Evolutionary conservation across 192 early-diverging fungal genomes (phyloP), one percentile per base, ranked within the genome.

Genomic region (Umbelopsis vinacea): DNA sequence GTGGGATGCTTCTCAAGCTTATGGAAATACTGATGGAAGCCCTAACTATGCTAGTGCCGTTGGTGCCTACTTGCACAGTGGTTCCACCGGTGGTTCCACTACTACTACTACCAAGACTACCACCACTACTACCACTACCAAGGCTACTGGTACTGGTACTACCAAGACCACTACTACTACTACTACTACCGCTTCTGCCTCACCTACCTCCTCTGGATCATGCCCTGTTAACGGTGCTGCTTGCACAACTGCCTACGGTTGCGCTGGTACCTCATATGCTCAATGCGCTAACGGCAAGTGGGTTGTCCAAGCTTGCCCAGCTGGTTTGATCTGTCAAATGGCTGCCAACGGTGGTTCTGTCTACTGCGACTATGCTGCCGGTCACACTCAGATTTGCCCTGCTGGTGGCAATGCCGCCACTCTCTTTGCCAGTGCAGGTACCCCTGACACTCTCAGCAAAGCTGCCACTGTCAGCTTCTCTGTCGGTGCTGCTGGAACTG

Each of bases 1-100:
- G 66, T 93, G 67, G 72, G 75, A 93, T 75, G 85, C 86, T 0
- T 91, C 89, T 26, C 89, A 91, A 71, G 77, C 89, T 1, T 87
- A 86, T 54, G 73, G 43, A 12, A 90, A 90, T 66, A 53, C 76
- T n/a, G 83, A 78, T 21, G 63, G 69, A 43, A 70, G 52, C 21
- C 74, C 68, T 50, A 73, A 70, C 23, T 76, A 74, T 68, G 79
- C 79, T 45, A 14, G 14, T 14, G 72, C 71, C 37, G 43, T 79
- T 22, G 70, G 60, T 47, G 17, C 52, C 15, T 66, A 53, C 68
- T 23, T 75, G 22, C 45, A 75, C 46, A 50, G 23, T 29, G 53
- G 74, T 2, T 26, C 66, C 12, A 53, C 68, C 12, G 53, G 55
- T 29, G n/a, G 35, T 24, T 15, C 11, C 21, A 53, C 67, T 8